Base-by-base conservation (phyloP, 2,329 filamentous ascomycete genomes). In the Colletotrichum neosansevieriae region DNA sequence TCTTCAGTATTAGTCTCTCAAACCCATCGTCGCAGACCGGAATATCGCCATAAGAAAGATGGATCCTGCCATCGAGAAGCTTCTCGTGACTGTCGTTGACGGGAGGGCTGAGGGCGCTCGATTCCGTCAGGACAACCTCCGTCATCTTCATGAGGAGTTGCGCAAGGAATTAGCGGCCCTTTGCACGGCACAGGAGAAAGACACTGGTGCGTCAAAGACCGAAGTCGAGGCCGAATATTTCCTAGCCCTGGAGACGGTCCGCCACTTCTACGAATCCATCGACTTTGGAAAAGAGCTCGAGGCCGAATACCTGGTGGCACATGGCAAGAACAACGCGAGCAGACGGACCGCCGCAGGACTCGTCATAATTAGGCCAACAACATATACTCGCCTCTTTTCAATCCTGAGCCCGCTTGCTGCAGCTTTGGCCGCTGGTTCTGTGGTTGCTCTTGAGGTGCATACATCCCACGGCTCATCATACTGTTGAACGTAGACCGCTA, bases 61-160 rank as follows among this genome's bases (percentile, higher is more conserved):
- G 66, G 32, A 68, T 19, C 19, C 49, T 42, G 40, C 66, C 17
- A 36, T 68, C 13, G 66, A 68, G 42, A 72, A 62, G 32, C 72
- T 84, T 12, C 76, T 78, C 57, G 78, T 79, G 5, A 80, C 83
- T 9, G 79, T 81, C 11, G 79, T 82, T 10, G 82, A 85, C 57
- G 80, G 80, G 29, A 79, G 82, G 56, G 78, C 79, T 11, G 76
- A 80, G 53, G 86, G 83, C 67, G 71, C 81, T n/a, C 79, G 79
- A 65, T 84, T 83, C 67, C 77, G 81, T 11, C 82, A 83, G 71
- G 77, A 79, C 38, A 80, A 86, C 71, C 76, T 86, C 9, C 77
- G 83, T 63, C 72, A 71, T 2, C 77, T 86, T 0, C 81, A 83
- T 68, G 74, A 79, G 24, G 71, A 71, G 2, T 71, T 86, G 9